Percentiles rank a stretch among this genome's conserved stretches.
phyloP scores from a whole-genome alignment of 2,329 filamentous ascomycete genomes.

The Magnaporthiopsis incrustans region DNA sequence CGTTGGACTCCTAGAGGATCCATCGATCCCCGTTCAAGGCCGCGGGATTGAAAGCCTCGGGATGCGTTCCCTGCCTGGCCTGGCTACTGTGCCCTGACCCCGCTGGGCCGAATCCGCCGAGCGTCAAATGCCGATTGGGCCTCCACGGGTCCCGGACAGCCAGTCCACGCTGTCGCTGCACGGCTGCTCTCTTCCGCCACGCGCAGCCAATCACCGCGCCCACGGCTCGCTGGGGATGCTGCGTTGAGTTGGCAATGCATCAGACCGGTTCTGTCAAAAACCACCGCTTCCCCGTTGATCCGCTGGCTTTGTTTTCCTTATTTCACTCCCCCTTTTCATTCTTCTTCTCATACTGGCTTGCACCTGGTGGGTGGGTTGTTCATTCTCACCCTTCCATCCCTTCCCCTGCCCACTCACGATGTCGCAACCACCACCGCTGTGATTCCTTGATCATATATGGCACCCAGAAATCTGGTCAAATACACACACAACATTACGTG shows the following conservation, averaged over 20 bases:
- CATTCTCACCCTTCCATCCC: background rate
- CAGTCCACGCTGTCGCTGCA: background rate
- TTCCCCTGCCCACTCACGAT: background rate
- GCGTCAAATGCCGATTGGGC: no score
- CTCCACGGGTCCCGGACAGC: background rate
- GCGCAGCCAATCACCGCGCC: slow-evolving; percentile 7
- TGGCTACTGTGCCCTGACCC: no score
- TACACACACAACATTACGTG: background rate
- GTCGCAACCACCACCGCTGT: background rate
- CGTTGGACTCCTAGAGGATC: background rate
- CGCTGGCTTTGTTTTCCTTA: background rate
- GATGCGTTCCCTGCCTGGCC: background rate
- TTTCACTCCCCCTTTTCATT: background rate
- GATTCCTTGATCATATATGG: background rate
- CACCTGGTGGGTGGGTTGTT: no score
- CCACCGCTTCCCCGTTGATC: background rate
- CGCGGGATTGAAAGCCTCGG: background rate
- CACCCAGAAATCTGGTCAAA: background rate
- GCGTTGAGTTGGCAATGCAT: slow-evolving; percentile 8
- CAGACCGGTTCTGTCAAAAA: slow-evolving; percentile 2
- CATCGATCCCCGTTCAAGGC: background rate
- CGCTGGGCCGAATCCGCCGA: no score
- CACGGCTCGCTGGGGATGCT: slow-evolving; percentile 7
- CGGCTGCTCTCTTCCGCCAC: background rate
- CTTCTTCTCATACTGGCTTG: background rate